Evolutionary conservation across 192 early-diverging fungal genomes (phyloP).

Genomic region (Paraglomus occultum): DNA sequence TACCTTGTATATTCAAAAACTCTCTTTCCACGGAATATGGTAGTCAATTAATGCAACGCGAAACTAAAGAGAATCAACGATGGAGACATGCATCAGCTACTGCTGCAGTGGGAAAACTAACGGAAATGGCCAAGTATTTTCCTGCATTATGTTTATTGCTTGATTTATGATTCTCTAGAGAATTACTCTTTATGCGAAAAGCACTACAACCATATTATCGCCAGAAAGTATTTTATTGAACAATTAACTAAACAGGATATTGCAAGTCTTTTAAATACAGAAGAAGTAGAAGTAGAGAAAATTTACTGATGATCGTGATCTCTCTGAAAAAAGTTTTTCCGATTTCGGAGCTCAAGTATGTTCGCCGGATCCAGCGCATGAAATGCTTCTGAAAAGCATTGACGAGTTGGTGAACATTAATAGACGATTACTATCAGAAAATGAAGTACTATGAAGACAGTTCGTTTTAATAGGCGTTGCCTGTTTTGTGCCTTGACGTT

Average conservation of each 20-base stretch:
- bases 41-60: neutral
- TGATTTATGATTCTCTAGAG: conserved; percentile 12
- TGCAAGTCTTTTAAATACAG: conserved; percentile 11
- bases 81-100: conserved; percentile 7
- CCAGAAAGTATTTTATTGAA: conserved; percentile 1
- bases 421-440: conserved; percentile 7
- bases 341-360: conserved; percentile 9
- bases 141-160: conserved; percentile 10
- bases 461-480: no score
- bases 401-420: neutral
- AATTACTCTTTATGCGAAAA: conserved; percentile 18
- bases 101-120: neutral
- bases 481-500: no score
- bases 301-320: conserved; percentile 4
- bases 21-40: conserved; percentile 1
- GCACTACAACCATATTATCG: conserved; percentile 13
- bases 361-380: neutral
- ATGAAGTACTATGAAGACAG: neutral
- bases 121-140: conserved; percentile 12
- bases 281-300: conserved; percentile 20
- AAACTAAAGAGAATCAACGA: neutral
- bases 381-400: conserved; percentile 6
- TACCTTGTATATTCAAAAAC: conserved; percentile 1
- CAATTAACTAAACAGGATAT: neutral
- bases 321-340: conserved; percentile 6